phyloP scores from a whole-genome alignment of 2,329 filamentous ascomycete genomes.

The Aureobasidium melanogenum region DNA sequence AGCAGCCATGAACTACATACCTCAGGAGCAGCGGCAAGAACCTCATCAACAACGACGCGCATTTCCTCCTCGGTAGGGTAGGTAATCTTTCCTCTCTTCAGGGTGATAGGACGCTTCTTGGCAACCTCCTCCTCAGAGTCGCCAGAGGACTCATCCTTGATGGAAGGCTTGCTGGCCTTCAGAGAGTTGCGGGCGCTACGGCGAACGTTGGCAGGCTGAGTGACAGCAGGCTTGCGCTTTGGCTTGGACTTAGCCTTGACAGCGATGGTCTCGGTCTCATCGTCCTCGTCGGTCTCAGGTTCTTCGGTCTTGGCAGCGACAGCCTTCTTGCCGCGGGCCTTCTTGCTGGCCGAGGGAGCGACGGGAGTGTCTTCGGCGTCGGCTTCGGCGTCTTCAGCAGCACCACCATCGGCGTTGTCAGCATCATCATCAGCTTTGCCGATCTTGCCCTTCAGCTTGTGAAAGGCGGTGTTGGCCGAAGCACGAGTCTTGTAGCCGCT shows the following conservation, averaged over 20 bases:
- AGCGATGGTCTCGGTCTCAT: background rate
- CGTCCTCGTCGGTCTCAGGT: background rate
- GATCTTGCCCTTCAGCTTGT: constrained; percentile 62
- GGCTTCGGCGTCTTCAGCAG: background rate
- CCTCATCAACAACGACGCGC: background rate
- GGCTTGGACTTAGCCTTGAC: background rate
- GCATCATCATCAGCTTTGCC: background rate
- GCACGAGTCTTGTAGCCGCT: constrained; percentile 17
- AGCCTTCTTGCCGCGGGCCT: background rate
- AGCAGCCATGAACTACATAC: background rate
- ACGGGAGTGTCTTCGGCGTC: background rate
- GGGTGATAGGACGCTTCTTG: background rate
- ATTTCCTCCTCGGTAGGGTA: no score
- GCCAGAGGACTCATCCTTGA: background rate
- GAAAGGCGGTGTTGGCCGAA: constrained; percentile 16
- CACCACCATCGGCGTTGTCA: background rate
- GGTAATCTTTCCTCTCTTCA: background rate
- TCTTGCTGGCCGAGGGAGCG: background rate
- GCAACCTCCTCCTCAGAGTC: background rate
- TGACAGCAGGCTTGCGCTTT: background rate
- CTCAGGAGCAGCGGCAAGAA: background rate
- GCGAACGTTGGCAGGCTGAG: background rate
- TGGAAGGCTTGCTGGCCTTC: background rate
- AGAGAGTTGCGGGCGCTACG: background rate
- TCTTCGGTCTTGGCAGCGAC: background rate